Evolutionary conservation across 2,329 filamentous ascomycete genomes (phyloP), one percentile per base, ranked within the genome.

Genomic region (Xylariaceae sp.): DNA sequence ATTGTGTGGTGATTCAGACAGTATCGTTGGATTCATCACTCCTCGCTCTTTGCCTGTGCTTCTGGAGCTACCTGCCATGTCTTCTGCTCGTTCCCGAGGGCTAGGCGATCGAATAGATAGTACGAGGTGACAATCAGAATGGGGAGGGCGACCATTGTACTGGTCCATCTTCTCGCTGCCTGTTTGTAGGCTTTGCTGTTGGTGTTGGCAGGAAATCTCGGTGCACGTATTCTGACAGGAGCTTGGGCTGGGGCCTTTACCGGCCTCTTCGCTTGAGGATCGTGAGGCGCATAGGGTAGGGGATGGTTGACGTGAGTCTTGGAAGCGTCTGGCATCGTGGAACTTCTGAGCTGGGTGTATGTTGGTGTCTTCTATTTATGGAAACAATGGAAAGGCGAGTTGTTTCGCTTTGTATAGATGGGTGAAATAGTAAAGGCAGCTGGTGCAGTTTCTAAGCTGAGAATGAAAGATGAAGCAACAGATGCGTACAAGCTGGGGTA

Each of bases 91-190:
- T 57, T 50, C 6, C 62, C 62, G 17, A 59, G 46, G 14, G 45
- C 56, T 17, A 66, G 58, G 38, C 64, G 59, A 44, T 80, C 71
- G 62, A 76, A 81, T 2, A 82, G 60, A 45, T 71, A 73, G 53
- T 78, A 82, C 18, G 78, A 80, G 22, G 76, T 78, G 44, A 82
- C 77, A 12, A 81, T 52, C 5, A 81, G 58, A 31, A 82, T 73
- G 2, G 79, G 79, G 64, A 80, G 57, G 19, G 75, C 77, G 47
- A 81, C 71, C 56, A 82, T 75, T 7, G 71, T 53, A 18, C 67
- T 65, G 3, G 70, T 64, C 68, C 75, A 80, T 57, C 70, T 74
- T 50, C 74, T 62, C 47, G 71, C 69, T 30, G 73, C 71, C 35
- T 60, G 57, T 40, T 61, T 65, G 48, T 67, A 67, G 39, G 72